Evolutionary conservation across 2,329 filamentous ascomycete genomes (phyloP).

Genomic region (Conoideocrella luteorostrata): DNA sequence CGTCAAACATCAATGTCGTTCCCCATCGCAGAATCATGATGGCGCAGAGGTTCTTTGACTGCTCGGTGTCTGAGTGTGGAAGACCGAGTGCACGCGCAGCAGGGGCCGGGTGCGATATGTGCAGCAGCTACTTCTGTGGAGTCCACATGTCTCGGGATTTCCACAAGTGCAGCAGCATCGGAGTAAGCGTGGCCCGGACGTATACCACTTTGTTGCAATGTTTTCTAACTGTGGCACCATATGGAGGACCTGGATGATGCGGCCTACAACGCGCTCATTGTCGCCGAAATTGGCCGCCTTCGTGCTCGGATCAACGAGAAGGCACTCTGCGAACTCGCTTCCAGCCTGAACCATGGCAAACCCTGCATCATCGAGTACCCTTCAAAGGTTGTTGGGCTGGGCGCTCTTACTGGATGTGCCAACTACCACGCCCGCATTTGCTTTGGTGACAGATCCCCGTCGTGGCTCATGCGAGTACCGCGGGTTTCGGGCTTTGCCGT

Average conservation of each 20-base stretch:
- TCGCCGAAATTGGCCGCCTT: slow-evolving; percentile 11
- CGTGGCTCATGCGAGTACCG: slow-evolving; percentile 21
- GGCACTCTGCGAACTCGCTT: slow-evolving; percentile 14
- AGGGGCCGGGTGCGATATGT: slow-evolving; percentile 10
- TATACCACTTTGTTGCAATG: background rate
- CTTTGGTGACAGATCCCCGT: slow-evolving; percentile 18
- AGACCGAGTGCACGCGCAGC: slow-evolving; percentile 6
- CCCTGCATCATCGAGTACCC: slow-evolving; percentile 11
- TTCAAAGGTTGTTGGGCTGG: slow-evolving; percentile 7
- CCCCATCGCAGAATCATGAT: slow-evolving; percentile 1
- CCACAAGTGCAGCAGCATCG: slow-evolving; percentile 5
- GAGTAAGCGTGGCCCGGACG: background rate
- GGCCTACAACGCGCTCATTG: slow-evolving; percentile 7
- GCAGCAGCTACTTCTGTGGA: slow-evolving; percentile 8
- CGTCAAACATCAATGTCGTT: no score
- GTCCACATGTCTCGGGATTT: slow-evolving; percentile 2
- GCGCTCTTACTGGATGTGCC: slow-evolving; percentile 19
- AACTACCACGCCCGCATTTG: slow-evolving; percentile 23
- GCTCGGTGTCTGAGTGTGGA: slow-evolving; percentile 6
- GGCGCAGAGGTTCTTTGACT: slow-evolving; percentile 7
- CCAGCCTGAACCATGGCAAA: slow-evolving; percentile 10
- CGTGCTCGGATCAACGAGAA: slow-evolving; percentile 10
- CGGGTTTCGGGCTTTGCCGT: slow-evolving; percentile 12
- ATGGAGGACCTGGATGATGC: slow-evolving; percentile 1
- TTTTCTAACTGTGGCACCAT: background rate